Conservation (phyloP, 306 rosid genomes). For the Rosa chinensis region DNA sequence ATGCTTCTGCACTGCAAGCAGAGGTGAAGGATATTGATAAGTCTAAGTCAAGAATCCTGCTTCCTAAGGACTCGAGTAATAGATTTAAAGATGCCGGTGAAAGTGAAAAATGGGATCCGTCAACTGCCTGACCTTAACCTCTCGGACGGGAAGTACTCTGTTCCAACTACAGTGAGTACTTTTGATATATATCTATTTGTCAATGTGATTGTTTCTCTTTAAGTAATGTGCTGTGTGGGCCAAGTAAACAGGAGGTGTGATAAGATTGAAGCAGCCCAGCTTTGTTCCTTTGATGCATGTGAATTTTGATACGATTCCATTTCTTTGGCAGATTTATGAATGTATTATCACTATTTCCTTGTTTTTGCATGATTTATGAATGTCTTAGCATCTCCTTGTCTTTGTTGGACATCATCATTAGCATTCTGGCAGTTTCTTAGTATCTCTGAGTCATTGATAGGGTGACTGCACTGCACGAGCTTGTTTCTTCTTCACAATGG, state of each 20-base stretch:
- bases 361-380: too few relatives aligned
- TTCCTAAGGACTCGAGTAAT: conserved; percentile 55
- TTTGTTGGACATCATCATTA: too few relatives aligned
- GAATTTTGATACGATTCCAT: too few relatives aligned
- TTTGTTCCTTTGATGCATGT: conserved; percentile 6
- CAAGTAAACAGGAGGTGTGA: not conserved
- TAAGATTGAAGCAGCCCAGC: not conserved
- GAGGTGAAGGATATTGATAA: conserved; percentile 67
- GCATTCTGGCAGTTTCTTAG: too few relatives aligned
- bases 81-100: conserved; percentile 63
- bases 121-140: conserved; percentile 67
- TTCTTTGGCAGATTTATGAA: too few relatives aligned
- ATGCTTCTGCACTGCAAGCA: conserved; percentile 38
- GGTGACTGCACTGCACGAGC: too few relatives aligned
- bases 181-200: conserved; percentile 15
- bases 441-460: too few relatives aligned
- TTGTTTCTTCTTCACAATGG: too few relatives aligned
- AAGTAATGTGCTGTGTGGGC: not conserved
- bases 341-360: too few relatives aligned
- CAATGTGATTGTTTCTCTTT: not conserved
- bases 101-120: conserved; percentile 63
- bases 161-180: conserved; percentile 59
- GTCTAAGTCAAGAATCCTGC: conserved; percentile 49
- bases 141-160: conserved; percentile 49
- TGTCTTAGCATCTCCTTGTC: too few relatives aligned